A percentile compares a stretch with the other conserved stretches of the same genome.
Conservation (phyloP, 352 stramenopile genomes). For the Saprolegnia parasitica region DNA sequence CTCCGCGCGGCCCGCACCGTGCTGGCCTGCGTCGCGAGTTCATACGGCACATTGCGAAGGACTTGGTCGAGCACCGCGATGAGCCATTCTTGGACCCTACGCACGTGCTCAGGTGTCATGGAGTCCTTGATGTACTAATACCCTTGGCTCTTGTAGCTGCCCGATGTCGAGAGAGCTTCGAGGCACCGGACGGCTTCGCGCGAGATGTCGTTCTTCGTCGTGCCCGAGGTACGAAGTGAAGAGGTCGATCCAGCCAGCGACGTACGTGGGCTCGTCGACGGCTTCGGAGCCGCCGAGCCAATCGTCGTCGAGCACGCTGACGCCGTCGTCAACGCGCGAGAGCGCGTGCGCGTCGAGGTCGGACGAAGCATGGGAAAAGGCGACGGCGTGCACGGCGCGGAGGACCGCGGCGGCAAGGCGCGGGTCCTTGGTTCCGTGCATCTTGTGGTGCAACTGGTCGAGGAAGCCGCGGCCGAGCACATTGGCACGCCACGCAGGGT, state of each 20-base stretch:
- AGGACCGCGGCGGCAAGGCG: conserved; percentile 50
- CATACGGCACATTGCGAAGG: conserved; percentile 46
- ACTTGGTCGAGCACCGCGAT: conserved; percentile 65
- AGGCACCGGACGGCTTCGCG: conserved; percentile 54
- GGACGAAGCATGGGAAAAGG: conserved; percentile 33
- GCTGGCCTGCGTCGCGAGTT: conserved; percentile 44
- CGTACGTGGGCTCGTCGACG: conserved; percentile 44
- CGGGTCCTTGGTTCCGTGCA: conserved; percentile 19
- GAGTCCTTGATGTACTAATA: too few relatives aligned
- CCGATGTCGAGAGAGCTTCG: conserved; percentile 43
- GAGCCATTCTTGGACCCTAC: conserved; percentile 60
- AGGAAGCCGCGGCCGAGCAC: not conserved
- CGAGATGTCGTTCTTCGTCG: conserved; percentile 43
- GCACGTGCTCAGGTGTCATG: too few relatives aligned
- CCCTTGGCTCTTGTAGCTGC: conserved; percentile 48
- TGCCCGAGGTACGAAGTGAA: conserved; percentile 59
- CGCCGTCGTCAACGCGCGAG: conserved; percentile 37
- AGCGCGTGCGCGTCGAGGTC: conserved; percentile 50
- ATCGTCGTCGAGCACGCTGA: conserved; percentile 45
- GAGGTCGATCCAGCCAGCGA: conserved; percentile 75
- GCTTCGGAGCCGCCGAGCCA: conserved; percentile 47
- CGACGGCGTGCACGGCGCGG: conserved; percentile 46
- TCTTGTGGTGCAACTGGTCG: conserved; percentile 13
- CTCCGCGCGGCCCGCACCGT: conserved; percentile 59
- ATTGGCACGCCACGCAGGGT: conserved; percentile 8